Base-by-base conservation (phyloP, 2,329 filamentous ascomycete genomes). In the Trichoderma aggressivum region DNA sequence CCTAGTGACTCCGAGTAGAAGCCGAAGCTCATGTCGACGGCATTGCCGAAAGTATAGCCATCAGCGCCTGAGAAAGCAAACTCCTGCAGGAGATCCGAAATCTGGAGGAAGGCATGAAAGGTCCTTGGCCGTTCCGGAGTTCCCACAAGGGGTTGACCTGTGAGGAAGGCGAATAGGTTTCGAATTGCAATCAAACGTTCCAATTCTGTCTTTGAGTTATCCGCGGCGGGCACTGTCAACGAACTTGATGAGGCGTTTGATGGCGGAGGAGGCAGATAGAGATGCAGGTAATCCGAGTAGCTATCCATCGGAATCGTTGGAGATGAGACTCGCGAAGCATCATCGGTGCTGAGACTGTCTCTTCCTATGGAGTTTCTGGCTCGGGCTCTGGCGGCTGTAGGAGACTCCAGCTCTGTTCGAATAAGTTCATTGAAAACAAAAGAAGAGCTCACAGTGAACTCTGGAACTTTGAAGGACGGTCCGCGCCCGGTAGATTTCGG, bases 1-100 rank as follows among this genome's bases (percentile, higher is more conserved):
- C 85, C 86, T 72, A 94, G 84, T 79, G 96, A 91, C 60, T 94
- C 91, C 72, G 94, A 89, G 77, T 94, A 97, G 76, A 88, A 88
- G 72, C 89, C 85, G 75, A 94, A 94, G 78, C 90, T 91, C 18
- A 88, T 83, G 59, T 89, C 84, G 1, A 88, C 88, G 2, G 85
- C 84, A 65, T 87, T 86, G 53, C 90, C 90, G 78, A 87, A 91
- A 0, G 85, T 88, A 18, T 85, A 84, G 7, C 86, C 87, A 72
- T 89, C 87, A n/a, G 79, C 78, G 71, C 85, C 87, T 1, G 80
- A 85, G 75, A 89, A 91, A 43, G 86, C 85, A 73, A 88, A 90
- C 71, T 88, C 84, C 67, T 85, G 83, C 50, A 92, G 79, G 18
- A 89, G 80, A 5, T 77, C 77, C 0, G 87, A 82, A 18, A 91